These are phyloP conservation scores for Coemansia reversa DNA, from an alignment of 192 early-diverging fungal genomes.

Conservation along the genomic window DNA sequence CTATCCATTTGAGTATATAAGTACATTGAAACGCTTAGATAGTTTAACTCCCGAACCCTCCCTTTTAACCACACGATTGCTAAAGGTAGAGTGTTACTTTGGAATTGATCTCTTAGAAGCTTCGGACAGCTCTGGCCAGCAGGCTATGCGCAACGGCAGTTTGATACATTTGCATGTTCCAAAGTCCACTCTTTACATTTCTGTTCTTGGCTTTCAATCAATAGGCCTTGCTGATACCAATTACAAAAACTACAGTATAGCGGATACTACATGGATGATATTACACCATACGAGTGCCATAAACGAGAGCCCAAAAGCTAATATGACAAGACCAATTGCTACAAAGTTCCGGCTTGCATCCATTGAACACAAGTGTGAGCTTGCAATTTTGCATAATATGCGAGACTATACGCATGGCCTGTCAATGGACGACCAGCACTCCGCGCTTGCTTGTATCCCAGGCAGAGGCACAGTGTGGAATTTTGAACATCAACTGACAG, in stretches of 20 bases:
- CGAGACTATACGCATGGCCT: neutral
- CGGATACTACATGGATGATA: neutral
- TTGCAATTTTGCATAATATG: slow-evolving; percentile 6
- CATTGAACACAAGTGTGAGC: slow-evolving; percentile 62
- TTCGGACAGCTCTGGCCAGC: slow-evolving; percentile 31
- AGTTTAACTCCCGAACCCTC: slow-evolving; percentile 19
- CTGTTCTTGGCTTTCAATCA: neutral
- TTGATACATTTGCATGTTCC: slow-evolving; percentile 67
- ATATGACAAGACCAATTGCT: slow-evolving; percentile 54
- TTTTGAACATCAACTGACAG: slow-evolving; percentile 78
- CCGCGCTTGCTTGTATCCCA: slow-evolving; percentile 40
- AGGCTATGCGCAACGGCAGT: slow-evolving; percentile 70
- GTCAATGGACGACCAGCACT: neutral
- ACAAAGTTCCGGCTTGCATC: slow-evolving; percentile 79
- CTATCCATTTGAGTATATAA: slow-evolving; percentile 82
- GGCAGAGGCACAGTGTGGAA: slow-evolving; percentile 78
- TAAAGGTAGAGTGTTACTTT: slow-evolving; percentile 83
- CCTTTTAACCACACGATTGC: slow-evolving; percentile 78
- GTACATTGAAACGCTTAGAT: slow-evolving; percentile 49
- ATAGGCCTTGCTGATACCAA: neutral
- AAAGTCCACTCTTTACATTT: slow-evolving; percentile 71
- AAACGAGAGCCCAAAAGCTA: neutral
- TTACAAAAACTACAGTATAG: neutral
- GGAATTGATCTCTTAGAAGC: slow-evolving; percentile 48
- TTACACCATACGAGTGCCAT: neutral